Conservation (phyloP, 495 filamentous ascomycete species). For the Lasiosphaeria miniovina region DNA sequence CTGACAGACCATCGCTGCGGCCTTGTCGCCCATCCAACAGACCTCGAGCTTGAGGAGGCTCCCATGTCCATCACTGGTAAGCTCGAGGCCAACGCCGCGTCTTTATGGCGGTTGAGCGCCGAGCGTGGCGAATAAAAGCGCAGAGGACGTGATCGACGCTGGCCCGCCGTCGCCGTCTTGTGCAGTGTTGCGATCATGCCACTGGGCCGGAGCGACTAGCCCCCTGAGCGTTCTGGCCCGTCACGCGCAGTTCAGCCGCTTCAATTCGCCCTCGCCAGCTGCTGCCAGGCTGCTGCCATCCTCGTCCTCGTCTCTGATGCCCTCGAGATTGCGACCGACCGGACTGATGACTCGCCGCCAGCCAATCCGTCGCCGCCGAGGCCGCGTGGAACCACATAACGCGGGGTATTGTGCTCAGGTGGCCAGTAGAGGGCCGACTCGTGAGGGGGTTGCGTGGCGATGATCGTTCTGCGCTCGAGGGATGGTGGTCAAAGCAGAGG, state of each 20-base stretch:
- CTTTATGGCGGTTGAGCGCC: not conserved
- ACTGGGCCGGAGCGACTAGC: slow-evolving; percentile 9
- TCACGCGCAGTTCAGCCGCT: not conserved
- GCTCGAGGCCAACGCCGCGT: not conserved
- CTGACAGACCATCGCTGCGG: not conserved
- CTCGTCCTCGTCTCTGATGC: not conserved
- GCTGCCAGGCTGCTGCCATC: not conserved
- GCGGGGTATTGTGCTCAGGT: slow-evolving; percentile 1
- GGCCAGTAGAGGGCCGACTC: not conserved
- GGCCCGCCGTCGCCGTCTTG: slow-evolving; percentile 11
- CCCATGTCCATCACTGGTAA: not conserved
- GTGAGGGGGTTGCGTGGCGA: slow-evolving; percentile 2
- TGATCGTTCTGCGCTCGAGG: slow-evolving; percentile 2
- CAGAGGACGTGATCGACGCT: slow-evolving; percentile 24
- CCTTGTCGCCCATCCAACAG: not conserved
- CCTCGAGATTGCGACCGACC: not conserved
- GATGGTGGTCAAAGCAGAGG: not conserved
- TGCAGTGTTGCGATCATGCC: not conserved
- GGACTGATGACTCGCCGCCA: not conserved
- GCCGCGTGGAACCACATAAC: not conserved
- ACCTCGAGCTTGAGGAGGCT: not conserved
- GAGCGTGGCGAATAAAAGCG: not conserved
- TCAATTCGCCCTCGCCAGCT: not conserved
- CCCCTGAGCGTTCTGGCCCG: not conserved
- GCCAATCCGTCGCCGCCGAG: not conserved